Conservation (phyloP, 164 flowering plant species). For the Berberis thunbergii region DNA sequence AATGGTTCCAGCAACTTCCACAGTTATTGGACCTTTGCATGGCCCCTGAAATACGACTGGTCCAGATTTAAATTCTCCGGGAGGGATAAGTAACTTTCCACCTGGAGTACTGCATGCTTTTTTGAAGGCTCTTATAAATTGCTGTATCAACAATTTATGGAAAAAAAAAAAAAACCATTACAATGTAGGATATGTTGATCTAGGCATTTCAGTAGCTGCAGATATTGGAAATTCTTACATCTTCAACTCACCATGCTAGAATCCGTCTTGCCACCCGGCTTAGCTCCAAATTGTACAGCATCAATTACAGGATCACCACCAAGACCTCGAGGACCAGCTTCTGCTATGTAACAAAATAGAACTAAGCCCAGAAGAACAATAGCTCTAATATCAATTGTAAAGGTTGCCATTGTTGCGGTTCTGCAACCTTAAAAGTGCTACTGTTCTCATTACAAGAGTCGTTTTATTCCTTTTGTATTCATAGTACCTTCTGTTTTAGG, state of each 20-base stretch:
- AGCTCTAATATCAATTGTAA: neutral
- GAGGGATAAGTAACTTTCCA: constrained; percentile 39
- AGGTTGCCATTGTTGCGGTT: neutral
- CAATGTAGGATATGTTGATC: neutral
- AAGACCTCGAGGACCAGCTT: neutral
- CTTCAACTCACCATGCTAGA: constrained; percentile 17
- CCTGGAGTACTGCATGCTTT: constrained; percentile 6
- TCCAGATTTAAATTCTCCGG: constrained; percentile 26
- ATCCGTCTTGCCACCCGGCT: constrained; percentile 21
- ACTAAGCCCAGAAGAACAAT: neutral
- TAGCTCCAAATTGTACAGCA: constrained; percentile 27
- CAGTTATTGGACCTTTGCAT: constrained; percentile 27
- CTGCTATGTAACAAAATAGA: neutral
- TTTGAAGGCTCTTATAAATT: constrained; percentile 32
- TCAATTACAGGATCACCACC: constrained; percentile 19
- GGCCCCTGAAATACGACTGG: constrained; percentile 8
- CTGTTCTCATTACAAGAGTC: neutral
- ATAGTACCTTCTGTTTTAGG: neutral
- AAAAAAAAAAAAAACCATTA: neutral
- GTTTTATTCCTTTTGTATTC: neutral
- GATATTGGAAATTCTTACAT: neutral
- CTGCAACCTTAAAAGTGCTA: constrained; percentile 4
- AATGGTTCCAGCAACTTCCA: constrained; percentile 41
- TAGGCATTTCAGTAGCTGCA: neutral
- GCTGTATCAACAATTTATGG: constrained; percentile 9